A percentile compares a stretch with the other conserved stretches of the same genome.
Conservation (phyloP, 225 moss, liverwort and hornwort genomes). For the Lunularia cruciata region DNA sequence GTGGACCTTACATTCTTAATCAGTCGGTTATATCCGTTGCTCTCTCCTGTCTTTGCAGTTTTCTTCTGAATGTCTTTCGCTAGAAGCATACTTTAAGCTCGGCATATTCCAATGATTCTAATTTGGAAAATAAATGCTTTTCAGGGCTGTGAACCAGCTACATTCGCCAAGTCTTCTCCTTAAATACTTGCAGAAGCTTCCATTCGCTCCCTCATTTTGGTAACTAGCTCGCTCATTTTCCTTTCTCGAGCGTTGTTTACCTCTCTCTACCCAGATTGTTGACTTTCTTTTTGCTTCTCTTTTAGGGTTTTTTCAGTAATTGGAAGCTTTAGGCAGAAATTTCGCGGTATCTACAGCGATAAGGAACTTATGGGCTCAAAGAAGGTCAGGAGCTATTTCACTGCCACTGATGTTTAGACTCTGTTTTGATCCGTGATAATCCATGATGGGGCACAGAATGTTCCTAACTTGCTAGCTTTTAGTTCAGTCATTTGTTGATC, state of each 20-base stretch:
- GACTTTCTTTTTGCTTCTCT: background rate
- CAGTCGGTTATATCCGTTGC: background rate
- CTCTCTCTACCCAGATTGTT: too few relatives aligned
- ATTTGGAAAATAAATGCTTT: background rate
- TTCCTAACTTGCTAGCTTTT: too few relatives aligned
- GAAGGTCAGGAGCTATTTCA: slow-evolving; percentile 44
- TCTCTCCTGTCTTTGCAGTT: background rate
- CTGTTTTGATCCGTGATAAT: background rate
- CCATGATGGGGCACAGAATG: too few relatives aligned
- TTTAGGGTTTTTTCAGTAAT: slow-evolving; percentile 60
- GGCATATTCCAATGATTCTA: too few relatives aligned
- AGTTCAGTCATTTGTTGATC: too few relatives aligned
- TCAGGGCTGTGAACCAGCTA: slow-evolving; percentile 43
- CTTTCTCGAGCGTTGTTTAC: too few relatives aligned
- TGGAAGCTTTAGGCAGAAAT: slow-evolving; percentile 60
- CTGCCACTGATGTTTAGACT: background rate
- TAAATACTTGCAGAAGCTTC: slow-evolving; percentile 60
- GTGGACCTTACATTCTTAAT: background rate
- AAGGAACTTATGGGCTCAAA: slow-evolving; percentile 64
- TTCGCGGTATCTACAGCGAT: slow-evolving; percentile 54
- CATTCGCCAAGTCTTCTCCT: slow-evolving; percentile 51
- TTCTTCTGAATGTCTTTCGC: background rate
- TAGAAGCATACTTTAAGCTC: background rate
- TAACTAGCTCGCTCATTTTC: slow-evolving; percentile 19
- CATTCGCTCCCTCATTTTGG: slow-evolving; percentile 76